phyloP scores from a whole-genome alignment of 2,329 filamentous ascomycete species.

The Fusarium pseudocircinatum region DNA sequence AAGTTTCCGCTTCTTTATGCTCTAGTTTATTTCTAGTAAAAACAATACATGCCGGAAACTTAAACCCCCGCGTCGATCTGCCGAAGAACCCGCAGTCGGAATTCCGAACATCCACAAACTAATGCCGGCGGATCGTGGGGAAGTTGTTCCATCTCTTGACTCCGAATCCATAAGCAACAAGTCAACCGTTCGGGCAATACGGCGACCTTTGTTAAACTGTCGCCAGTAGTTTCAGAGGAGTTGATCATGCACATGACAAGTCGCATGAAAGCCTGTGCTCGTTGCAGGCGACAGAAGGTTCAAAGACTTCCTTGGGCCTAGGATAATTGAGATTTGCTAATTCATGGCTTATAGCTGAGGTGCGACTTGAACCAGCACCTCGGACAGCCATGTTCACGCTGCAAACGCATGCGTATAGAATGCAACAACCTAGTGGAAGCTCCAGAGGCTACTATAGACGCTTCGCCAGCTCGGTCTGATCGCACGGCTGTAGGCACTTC shows the following conservation, averaged over 20 bases:
- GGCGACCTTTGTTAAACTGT: neutral
- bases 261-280: neutral
- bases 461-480: neutral
- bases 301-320: neutral
- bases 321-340: neutral
- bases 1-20: neutral
- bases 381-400: neutral
- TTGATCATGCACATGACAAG: neutral
- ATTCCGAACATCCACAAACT: neutral
- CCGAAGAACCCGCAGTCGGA: neutral
- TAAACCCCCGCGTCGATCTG: neutral
- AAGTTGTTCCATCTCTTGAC: neutral
- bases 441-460: neutral
- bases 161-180: neutral
- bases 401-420: neutral
- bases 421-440: neutral
- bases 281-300: slow-evolving; percentile 2
- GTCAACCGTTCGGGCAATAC: neutral
- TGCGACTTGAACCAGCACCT: neutral
- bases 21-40: neutral
- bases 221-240: neutral
- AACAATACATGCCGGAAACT: neutral
- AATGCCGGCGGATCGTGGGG: neutral
- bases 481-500: neutral
- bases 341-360: neutral